These are phyloP conservation scores for Hymenoscyphus linearis DNA, from an alignment of 2,329 filamentous ascomycete genomes.

Conservation along the genomic window DNA sequence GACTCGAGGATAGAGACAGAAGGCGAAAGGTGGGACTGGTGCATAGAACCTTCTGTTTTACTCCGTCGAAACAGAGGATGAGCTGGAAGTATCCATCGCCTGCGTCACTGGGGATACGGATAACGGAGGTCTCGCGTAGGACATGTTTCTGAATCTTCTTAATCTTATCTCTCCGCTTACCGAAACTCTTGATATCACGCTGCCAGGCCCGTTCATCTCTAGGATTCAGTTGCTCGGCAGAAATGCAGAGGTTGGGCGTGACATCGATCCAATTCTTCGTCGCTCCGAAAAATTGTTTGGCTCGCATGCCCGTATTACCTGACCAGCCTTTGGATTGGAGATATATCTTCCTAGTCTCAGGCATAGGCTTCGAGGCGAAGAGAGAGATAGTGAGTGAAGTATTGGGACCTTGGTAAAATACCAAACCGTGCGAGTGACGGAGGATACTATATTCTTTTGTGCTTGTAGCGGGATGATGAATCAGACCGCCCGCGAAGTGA, in stretches of 20 bases:
- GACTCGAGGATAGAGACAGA: slow-evolving; percentile 58
- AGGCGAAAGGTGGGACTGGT: slow-evolving; percentile 63
- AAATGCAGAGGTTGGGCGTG: slow-evolving; percentile 49
- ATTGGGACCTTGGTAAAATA: slow-evolving; percentile 60
- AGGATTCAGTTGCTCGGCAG: slow-evolving; percentile 44
- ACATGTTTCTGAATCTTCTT: slow-evolving; percentile 40
- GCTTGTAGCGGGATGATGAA: slow-evolving; percentile 58
- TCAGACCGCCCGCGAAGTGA: slow-evolving; percentile 60
- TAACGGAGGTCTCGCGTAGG: slow-evolving; percentile 56
- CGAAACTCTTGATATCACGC: slow-evolving; percentile 60
- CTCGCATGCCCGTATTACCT: slow-evolving; percentile 62
- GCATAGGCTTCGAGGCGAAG: slow-evolving; percentile 53
- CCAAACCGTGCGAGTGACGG: slow-evolving; percentile 57
- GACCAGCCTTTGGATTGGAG: slow-evolving; percentile 64
- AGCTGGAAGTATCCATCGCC: slow-evolving; percentile 65
- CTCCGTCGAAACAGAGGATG: slow-evolving; percentile 52
- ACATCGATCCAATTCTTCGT: slow-evolving; percentile 62
- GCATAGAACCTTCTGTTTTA: slow-evolving; percentile 56
- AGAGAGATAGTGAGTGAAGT: slow-evolving; percentile 62
- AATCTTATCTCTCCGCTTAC: slow-evolving; percentile 46
- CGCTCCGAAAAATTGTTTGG: slow-evolving; percentile 57
- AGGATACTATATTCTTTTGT: slow-evolving; percentile 62
- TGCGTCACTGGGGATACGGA: slow-evolving; percentile 58
- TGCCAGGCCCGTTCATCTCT: slow-evolving; percentile 62
- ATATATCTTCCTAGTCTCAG: slow-evolving; percentile 56